Percentiles rank a stretch among this genome's conserved stretches.
Evolutionary conservation across 331 rosid genomes (phyloP).

Genomic region (Ulmus americana): DNA sequence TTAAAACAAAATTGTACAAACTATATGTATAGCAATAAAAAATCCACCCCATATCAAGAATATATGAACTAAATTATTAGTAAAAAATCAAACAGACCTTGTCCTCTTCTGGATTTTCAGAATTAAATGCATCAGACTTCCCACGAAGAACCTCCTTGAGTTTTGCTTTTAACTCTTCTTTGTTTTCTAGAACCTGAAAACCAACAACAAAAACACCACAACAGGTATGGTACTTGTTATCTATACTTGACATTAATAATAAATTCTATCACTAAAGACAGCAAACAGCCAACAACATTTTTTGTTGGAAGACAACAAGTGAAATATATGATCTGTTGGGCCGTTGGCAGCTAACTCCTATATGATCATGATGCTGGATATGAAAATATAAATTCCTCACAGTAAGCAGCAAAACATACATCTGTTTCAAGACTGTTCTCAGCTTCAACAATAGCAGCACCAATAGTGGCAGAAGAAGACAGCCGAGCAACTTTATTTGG

Average conservation of each 20-base stretch:
- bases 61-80: background rate
- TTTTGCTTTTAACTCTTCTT: slow-evolving; percentile 69
- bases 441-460: slow-evolving; percentile 90
- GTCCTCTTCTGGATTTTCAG: slow-evolving; percentile 52
- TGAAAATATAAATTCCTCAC: too few relatives aligned
- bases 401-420: slow-evolving; percentile 51
- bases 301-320: too few relatives aligned
- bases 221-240: background rate
- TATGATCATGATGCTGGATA: background rate
- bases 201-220: slow-evolving; percentile 12
- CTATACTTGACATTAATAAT: background rate
- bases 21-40: background rate
- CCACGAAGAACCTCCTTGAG: slow-evolving; percentile 75
- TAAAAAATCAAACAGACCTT: slow-evolving; percentile 44
- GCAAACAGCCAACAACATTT: background rate
- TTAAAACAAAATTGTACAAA: background rate
- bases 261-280: slow-evolving; percentile 3
- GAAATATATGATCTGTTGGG: too few relatives aligned
- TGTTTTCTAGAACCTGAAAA: slow-evolving; percentile 59
- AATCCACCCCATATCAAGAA: background rate
- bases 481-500: slow-evolving; percentile 47
- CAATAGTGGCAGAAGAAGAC: slow-evolving; percentile 50
- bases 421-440: slow-evolving; percentile 67
- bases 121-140: slow-evolving; percentile 79
- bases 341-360: background rate